Base-by-base conservation (phyloP, 2,329 filamentous ascomycete genomes). In the Fusarium burgessii region DNA sequence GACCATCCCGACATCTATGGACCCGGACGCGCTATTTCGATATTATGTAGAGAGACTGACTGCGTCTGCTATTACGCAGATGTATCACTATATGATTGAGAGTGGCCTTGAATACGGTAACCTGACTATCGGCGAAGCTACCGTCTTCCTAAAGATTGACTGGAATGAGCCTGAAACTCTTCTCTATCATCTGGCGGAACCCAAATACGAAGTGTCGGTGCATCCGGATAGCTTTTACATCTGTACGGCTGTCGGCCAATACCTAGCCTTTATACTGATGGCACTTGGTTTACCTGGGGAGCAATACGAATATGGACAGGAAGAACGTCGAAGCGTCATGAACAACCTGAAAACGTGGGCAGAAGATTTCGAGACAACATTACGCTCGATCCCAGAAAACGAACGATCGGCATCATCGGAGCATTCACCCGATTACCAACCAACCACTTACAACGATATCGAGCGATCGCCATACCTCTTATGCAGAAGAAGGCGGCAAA, bases 71-170 rank as follows among this genome's bases (percentile, higher is more conserved):
- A 74, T 87, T 40, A 83, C 82, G 7, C 82, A 87, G 74, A 82
- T 80, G 1, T 87, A 84, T 70, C 80, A 84, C 38, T 86, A 87
- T 73, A 88, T 88, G 80, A 80, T 87, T 14, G 71, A 82, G 52
- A 76, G 75, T 17, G 82, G 85, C 1, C 76, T 85, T 10, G 79
- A 83, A 59, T 84, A 84, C 65, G 79, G 84, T 15, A 77, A 79
- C 29, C 58, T 87, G n/a, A 71, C 62, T 1, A 71, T 47, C 1
- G 57, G 62, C 7, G 27, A 70, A 8, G 49, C 46, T 7, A 66
- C 49, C 1, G 52, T 57, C 7, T 61, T 61, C 6, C 42, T 57
- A 11, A 64, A 56, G 43, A n/a, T 70, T 17, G 20, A 70, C 25
- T 68, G 52, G 59, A 18, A 42, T 13, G 7, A 68, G 7, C 64